These are phyloP conservation scores for Cucurbita argyrosperma DNA, from an alignment of 306 rosid species.

Conservation along the genomic window DNA sequence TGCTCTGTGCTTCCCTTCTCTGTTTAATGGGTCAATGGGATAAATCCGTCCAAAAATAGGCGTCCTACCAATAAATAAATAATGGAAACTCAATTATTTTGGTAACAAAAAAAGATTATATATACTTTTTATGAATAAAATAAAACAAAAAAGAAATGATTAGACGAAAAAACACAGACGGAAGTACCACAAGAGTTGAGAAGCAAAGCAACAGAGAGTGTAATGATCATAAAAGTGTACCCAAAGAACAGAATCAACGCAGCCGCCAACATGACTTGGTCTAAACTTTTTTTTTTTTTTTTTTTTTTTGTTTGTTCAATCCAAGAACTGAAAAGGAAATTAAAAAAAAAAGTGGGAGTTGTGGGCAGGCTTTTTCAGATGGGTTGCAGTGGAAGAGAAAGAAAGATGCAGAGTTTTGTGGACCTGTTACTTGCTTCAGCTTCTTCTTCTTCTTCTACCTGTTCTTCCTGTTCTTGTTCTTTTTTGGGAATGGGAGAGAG, in stretches of 20 bases:
- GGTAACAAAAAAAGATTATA: constrained; percentile 13
- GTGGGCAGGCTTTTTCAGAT: constrained; percentile 57
- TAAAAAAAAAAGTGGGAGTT: constrained; percentile 26
- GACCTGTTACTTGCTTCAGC: neutral
- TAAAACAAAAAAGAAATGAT: neutral
- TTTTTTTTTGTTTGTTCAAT: neutral
- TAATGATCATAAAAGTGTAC: neutral
- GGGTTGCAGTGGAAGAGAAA: constrained; percentile 13
- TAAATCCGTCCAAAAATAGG: constrained; percentile 57
- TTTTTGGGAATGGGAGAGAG: neutral
- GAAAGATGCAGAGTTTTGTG: neutral
- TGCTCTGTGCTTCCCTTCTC: constrained; percentile 3
- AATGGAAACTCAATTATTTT: constrained; percentile 40
- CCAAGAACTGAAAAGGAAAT: neutral
- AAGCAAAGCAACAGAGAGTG: neutral
- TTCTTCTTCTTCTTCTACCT: neutral
- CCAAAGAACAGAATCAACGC: neutral
- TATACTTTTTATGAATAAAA: neutral
- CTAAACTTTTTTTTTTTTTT: neutral
- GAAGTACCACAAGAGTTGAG: neutral
- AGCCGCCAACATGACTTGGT: neutral
- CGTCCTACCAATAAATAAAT: constrained; percentile 14
- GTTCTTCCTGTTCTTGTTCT: neutral
- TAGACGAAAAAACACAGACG: neutral
- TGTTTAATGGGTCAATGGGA: constrained; percentile 68